Evolutionary conservation across 108 stramenopile species (phyloP), one percentile per base, ranked within the genome.

Genomic region (Cyclostephanos invisitatus): DNA sequence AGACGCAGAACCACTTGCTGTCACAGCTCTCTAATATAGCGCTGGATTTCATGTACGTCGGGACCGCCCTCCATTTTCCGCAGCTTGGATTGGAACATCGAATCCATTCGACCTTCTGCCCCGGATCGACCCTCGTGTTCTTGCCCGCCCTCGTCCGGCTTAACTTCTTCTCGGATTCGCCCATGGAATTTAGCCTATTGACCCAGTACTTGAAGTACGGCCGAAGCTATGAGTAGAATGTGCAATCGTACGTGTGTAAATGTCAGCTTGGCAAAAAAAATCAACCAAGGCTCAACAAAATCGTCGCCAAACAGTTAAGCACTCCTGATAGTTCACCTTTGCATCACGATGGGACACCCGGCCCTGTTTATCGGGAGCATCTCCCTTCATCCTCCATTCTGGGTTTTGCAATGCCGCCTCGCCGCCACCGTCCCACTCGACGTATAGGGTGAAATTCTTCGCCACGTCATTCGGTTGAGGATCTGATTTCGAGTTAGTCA

Each of bases 1-100:
- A 82, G 62, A 95, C 93, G 74, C 93, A 95, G 67, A 82, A 95
- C 93, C 93, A 95, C 61, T 91, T 88, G 48, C 86, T 74, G 61
- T 77, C 59, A 20, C 71, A 65, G 35, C 83, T 79, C 57, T 90
- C 88, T 10, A 91, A 80, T 42, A 91, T 81, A 21, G 75, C 53
- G 60, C 77, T 86, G 68, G 89, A 88, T 69, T 92, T 89, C 87
- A 94, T 89, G 67, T 75, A 88, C 9, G 85, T 68, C 10, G 90
- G 79, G 28, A 91, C 59, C 8, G 91, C 84, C 51, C 94, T 57
- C 90, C 91, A 91, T 55, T 92, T 95, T 27, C 91, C 91, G 76
- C 91, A 93, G 62, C 78, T 85, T 48, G 89, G 89, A 71, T 91
- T 89, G 70, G 87, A 91, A 67, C 91, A 95, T 72, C 85, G 89